Conservation (phyloP, 2,329 filamentous ascomycete genomes). For the Fusarium chlamydosporum region DNA sequence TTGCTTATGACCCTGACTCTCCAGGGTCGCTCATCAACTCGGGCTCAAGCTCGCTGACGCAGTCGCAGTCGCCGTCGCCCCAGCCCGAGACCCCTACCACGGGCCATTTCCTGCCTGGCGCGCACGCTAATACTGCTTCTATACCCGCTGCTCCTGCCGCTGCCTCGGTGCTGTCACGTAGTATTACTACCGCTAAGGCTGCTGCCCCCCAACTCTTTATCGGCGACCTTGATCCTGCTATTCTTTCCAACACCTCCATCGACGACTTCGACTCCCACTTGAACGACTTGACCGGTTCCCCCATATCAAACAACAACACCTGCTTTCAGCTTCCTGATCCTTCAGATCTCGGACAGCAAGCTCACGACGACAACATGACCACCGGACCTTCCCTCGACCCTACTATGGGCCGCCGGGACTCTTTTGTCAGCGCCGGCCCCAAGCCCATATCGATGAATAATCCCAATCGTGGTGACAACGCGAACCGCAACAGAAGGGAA, state of each 20-base stretch:
- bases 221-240: slow-evolving; percentile 39
- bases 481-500: slow-evolving; percentile 71
- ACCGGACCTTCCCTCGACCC: slow-evolving; percentile 71
- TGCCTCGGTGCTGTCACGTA: slow-evolving; percentile 45
- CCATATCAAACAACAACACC: background rate
- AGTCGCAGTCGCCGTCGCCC: slow-evolving; percentile 56
- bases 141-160: slow-evolving; percentile 46
- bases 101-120: slow-evolving; percentile 48
- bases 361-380: slow-evolving; percentile 67
- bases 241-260: slow-evolving; percentile 54
- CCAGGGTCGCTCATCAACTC: slow-evolving; percentile 54
- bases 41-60: slow-evolving; percentile 55
- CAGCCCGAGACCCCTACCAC: slow-evolving; percentile 55
- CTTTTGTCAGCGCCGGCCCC: slow-evolving; percentile 74
- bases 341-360: slow-evolving; percentile 27
- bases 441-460: slow-evolving; percentile 78
- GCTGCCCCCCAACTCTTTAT: slow-evolving; percentile 44
- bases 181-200: slow-evolving; percentile 46
- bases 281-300: background rate
- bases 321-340: background rate
- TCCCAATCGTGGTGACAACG: slow-evolving; percentile 69
- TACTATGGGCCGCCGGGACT: slow-evolving; percentile 72
- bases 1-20: slow-evolving; percentile 53
- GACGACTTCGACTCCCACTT: slow-evolving; percentile 22
- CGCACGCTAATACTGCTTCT: slow-evolving; percentile 50